phyloP scores from a whole-genome alignment of 2,329 filamentous ascomycete genomes.

The Penicillium sclerotigenum region DNA sequence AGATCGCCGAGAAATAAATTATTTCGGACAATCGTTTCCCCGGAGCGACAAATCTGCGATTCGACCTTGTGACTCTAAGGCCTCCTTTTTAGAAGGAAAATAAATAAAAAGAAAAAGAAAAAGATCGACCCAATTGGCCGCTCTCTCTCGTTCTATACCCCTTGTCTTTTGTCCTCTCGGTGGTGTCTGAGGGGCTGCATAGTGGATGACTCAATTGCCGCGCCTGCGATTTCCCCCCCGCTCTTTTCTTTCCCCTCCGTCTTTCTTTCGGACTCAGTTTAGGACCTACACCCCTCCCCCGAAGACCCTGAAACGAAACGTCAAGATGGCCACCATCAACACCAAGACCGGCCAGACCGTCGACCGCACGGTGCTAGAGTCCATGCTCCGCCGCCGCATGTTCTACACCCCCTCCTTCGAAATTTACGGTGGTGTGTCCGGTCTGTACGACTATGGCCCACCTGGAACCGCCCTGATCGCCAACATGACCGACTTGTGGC shows the following conservation, averaged over 20 bases:
- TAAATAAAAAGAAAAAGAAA: slow-evolving; percentile 7
- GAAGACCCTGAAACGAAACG: slow-evolving; percentile 34
- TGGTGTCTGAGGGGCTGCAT: slow-evolving; percentile 24
- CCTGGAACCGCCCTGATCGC: slow-evolving; percentile 82
- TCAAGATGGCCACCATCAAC: slow-evolving; percentile 60
- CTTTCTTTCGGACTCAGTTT: slow-evolving; percentile 28
- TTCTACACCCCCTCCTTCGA: slow-evolving; percentile 97
- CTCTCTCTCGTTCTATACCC: slow-evolving; percentile 7
- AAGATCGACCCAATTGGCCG: slow-evolving; percentile 8
- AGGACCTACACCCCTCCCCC: slow-evolving; percentile 43
- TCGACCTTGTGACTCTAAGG: slow-evolving; percentile 8
- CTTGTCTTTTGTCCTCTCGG: slow-evolving; percentile 18
- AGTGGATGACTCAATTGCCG: slow-evolving; percentile 42
- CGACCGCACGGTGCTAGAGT: slow-evolving; percentile 77
- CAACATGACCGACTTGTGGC: slow-evolving; percentile 84
- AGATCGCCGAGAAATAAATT: slow-evolving; percentile 29
- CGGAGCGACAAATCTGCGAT: slow-evolving; percentile 19
- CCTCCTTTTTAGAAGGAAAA: slow-evolving; percentile 9
- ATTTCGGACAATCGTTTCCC: slow-evolving; percentile 28
- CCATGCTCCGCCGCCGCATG: slow-evolving; percentile 78
- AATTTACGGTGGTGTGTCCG: slow-evolving; percentile 85
- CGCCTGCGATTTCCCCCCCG: slow-evolving; percentile 31
- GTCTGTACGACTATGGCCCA: slow-evolving; percentile 91
- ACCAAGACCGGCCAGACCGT: slow-evolving; percentile 88
- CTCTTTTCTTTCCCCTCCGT: slow-evolving; percentile 36